Evolutionary conservation across 192 early-diverging fungal species (phyloP).

Genomic region (Diversispora epigaea): DNA sequence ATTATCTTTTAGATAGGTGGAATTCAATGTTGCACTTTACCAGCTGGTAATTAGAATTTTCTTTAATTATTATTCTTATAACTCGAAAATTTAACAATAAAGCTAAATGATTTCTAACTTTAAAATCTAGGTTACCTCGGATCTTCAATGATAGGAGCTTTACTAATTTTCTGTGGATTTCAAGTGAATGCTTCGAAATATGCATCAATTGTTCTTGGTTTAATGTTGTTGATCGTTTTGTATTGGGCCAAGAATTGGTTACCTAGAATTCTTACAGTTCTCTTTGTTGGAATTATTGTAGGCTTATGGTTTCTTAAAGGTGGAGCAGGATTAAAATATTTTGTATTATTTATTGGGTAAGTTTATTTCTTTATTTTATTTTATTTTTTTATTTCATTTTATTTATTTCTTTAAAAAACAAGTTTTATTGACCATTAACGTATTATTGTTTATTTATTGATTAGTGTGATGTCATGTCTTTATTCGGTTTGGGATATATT

Average conservation of each 20-base stretch:
- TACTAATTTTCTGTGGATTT: conserved; percentile 94
- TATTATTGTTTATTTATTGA: conserved; percentile 21
- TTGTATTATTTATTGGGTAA: conserved; percentile 91
- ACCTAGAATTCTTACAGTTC: conserved; percentile 72
- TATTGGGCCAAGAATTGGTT: conserved; percentile 91
- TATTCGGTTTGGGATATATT: conserved; percentile 96
- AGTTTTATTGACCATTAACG: not conserved
- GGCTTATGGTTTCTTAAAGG: conserved; percentile 82
- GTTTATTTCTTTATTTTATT: conserved; percentile 37
- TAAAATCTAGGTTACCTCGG: conserved; percentile 92
- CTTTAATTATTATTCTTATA: not conserved
- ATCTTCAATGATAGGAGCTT: conserved; percentile 82
- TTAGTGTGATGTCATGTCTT: conserved; percentile 86
- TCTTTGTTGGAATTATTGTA: conserved; percentile 80
- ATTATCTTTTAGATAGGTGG: conserved; percentile 58
- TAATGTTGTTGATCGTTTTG: conserved; percentile 77
- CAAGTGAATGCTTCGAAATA: conserved; percentile 84
- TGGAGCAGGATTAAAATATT: conserved; percentile 77
- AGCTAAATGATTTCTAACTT: conserved; percentile 70
- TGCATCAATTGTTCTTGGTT: conserved; percentile 80
- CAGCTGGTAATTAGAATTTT: conserved; percentile 52
- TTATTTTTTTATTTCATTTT: not conserved
- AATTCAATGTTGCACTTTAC: conserved; percentile 76
- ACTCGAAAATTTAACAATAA: conserved; percentile 33
- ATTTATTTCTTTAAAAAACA: not conserved